Percentiles rank a stretch among this genome's conserved stretches.
Conservation (phyloP, 768 basidiomycete species). For the Crepidotus variabilis region DNA sequence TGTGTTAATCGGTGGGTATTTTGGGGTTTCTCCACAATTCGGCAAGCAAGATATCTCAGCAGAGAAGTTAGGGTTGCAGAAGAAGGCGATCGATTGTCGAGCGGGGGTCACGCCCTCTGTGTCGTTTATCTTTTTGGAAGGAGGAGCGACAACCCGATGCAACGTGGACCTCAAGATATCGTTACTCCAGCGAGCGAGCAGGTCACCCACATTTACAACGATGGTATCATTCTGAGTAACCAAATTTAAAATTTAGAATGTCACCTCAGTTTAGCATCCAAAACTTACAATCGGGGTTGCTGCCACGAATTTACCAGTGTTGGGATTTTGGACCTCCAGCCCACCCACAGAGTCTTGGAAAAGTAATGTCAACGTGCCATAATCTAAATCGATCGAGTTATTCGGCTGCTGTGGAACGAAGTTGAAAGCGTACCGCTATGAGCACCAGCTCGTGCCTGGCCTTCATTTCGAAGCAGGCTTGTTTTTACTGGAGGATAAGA, state of each 20-base stretch:
- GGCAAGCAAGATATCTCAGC: constrained; percentile 70
- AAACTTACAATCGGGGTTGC: constrained; percentile 70
- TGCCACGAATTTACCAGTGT: constrained; percentile 66
- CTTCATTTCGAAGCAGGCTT: constrained; percentile 50
- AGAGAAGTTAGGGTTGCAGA: constrained; percentile 78
- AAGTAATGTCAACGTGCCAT: constrained; percentile 76
- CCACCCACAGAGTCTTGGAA: constrained; percentile 85
- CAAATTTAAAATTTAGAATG: background rate
- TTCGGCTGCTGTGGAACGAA: background rate
- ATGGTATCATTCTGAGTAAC: constrained; percentile 65
- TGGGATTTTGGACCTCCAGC: constrained; percentile 77
- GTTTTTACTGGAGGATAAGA: constrained; percentile 78
- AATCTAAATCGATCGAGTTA: constrained; percentile 41
- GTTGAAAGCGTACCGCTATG: constrained; percentile 54
- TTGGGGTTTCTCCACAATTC: constrained; percentile 52
- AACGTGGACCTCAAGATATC: constrained; percentile 75
- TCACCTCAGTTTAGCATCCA: background rate
- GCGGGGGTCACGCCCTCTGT: constrained; percentile 55
- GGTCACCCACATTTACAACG: constrained; percentile 79
- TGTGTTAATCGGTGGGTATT: constrained; percentile 69
- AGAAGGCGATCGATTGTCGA: constrained; percentile 83
- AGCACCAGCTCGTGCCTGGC: constrained; percentile 77
- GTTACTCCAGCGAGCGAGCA: constrained; percentile 82
- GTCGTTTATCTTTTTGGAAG: constrained; percentile 42
- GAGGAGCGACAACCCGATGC: constrained; percentile 79